These are phyloP conservation scores for Rhinocladiella similis DNA, from an alignment of 2,329 filamentous ascomycete genomes.

Conservation along the genomic window DNA sequence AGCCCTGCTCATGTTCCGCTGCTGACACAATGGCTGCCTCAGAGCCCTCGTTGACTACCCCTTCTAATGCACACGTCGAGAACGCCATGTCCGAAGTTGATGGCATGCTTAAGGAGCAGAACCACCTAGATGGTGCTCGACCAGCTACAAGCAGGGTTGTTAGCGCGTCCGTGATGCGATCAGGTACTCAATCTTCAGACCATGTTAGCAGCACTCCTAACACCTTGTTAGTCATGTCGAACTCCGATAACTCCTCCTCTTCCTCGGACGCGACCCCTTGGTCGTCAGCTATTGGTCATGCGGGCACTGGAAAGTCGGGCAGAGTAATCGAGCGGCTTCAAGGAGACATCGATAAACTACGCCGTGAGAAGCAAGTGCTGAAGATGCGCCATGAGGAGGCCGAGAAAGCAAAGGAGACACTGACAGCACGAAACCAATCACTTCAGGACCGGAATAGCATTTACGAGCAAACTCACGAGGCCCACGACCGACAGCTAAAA, in stretches of 20 bases:
- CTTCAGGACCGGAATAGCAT: constrained; percentile 47
- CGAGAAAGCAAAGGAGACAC: constrained; percentile 47
- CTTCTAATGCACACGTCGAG: constrained; percentile 13
- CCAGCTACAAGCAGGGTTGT: constrained; percentile 23
- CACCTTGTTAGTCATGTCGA: constrained; percentile 16
- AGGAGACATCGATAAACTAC: constrained; percentile 51
- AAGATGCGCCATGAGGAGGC: constrained; percentile 48
- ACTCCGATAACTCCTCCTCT: constrained; percentile 24
- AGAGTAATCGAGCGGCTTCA: constrained; percentile 53
- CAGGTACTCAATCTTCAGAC: constrained; percentile 13
- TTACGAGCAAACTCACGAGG: constrained; percentile 48
- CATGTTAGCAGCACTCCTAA: neutral
- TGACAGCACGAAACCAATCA: constrained; percentile 46
- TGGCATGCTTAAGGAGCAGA: constrained; percentile 27
- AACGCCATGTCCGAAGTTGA: constrained; percentile 26
- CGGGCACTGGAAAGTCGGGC: constrained; percentile 51
- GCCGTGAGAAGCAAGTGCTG: constrained; percentile 47
- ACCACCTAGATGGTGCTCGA: constrained; percentile 18
- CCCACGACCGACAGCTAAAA: constrained; percentile 46
- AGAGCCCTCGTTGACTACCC: constrained; percentile 1
- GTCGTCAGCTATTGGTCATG: constrained; percentile 52
- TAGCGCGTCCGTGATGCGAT: constrained; percentile 27
- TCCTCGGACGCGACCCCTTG: constrained; percentile 40
- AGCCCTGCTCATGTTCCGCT: neutral
- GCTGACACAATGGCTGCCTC: neutral